phyloP scores from a whole-genome alignment of 2,329 filamentous ascomycete genomes.

The Aspergillus sp. region DNA sequence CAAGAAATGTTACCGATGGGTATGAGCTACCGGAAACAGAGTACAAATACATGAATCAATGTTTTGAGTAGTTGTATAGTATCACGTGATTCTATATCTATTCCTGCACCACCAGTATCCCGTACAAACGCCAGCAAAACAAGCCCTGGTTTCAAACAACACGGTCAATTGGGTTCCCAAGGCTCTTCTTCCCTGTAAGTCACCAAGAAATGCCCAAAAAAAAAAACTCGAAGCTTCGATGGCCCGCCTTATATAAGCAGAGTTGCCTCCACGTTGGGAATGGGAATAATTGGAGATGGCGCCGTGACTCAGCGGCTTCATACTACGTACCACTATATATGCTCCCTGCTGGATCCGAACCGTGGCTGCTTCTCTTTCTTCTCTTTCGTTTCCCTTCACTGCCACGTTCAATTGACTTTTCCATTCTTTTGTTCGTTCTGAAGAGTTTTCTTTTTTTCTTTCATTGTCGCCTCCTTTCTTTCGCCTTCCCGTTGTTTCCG shows the following conservation, averaged over 20 bases:
- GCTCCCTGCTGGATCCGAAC: not conserved
- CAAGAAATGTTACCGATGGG: no score
- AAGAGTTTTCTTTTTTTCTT: not conserved
- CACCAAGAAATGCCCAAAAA: not conserved
- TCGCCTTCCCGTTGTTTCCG: slow-evolving; percentile 6
- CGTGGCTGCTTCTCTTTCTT: not conserved
- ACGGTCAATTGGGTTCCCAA: not conserved
- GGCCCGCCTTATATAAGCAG: not conserved
- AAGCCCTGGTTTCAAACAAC: not conserved
- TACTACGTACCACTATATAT: no score
- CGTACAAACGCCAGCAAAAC: not conserved
- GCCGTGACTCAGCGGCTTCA: no score
- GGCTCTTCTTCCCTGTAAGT: not conserved
- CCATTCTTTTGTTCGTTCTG: not conserved
- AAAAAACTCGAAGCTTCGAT: not conserved
- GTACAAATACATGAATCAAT: no score
- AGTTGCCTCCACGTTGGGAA: not conserved
- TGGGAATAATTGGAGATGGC: not conserved
- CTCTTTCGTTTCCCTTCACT: not conserved
- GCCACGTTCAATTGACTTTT: not conserved
- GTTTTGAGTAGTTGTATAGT: not conserved
- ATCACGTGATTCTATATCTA: not conserved
- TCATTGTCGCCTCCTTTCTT: slow-evolving; percentile 1
- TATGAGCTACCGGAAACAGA: not conserved
- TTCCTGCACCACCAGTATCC: not conserved